These are phyloP conservation scores for Globisporangium perplexum DNA, from an alignment of 352 stramenopile genomes.

Conservation along the genomic window DNA sequence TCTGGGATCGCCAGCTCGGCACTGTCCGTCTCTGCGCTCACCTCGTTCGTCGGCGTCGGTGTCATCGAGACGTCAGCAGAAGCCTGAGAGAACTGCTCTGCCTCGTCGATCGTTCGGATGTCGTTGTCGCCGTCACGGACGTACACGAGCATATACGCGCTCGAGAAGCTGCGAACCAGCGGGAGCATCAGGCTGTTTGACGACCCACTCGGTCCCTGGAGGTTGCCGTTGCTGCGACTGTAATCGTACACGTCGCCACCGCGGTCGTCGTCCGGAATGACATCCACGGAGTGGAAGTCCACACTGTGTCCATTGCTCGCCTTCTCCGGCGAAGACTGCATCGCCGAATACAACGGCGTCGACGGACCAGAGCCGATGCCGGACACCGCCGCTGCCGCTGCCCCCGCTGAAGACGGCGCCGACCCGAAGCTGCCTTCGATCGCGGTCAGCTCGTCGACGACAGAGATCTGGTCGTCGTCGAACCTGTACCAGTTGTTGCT, in stretches of 20 bases:
- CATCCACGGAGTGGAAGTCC: conserved; percentile 36
- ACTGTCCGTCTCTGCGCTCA: background rate
- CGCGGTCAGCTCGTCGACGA: conserved; percentile 58
- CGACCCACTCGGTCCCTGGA: conserved; percentile 6
- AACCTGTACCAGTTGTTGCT: conserved; percentile 79
- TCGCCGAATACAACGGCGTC: conserved; percentile 50
- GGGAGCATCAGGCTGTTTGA: conserved; percentile 41
- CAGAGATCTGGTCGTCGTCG: conserved; percentile 82
- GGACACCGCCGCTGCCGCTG: background rate
- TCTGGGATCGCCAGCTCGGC: conserved; percentile 41
- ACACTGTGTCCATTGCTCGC: conserved; percentile 17
- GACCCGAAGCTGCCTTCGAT: conserved; percentile 82
- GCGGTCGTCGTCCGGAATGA: conserved; percentile 21
- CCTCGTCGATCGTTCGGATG: conserved; percentile 36
- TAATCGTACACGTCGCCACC: conserved; percentile 36
- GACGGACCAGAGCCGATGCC: conserved; percentile 16
- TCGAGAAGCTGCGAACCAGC: conserved; percentile 63
- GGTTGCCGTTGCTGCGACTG: conserved; percentile 18
- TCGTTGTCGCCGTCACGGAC: conserved; percentile 74
- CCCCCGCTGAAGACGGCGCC: background rate
- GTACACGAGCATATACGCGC: conserved; percentile 88
- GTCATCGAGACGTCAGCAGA: background rate
- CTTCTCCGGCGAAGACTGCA: conserved; percentile 43
- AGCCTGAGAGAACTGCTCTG: background rate
- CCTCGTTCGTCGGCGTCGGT: background rate